Evolutionary conservation across 441 rosid species (phyloP).

Genomic region (Flueggea neowawraea): DNA sequence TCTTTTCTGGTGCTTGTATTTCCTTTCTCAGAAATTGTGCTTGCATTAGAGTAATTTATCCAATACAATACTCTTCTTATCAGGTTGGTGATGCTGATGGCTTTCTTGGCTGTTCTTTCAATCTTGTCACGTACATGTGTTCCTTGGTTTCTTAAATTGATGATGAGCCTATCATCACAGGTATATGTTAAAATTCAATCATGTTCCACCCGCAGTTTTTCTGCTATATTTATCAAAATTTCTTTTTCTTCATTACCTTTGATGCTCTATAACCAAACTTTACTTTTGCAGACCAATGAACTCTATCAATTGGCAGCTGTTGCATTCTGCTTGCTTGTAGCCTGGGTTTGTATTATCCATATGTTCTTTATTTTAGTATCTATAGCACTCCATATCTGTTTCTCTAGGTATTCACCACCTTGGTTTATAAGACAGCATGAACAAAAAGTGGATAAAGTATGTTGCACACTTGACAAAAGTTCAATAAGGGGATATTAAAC

Average conservation of each 20-base stretch:
- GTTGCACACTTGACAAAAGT: too few relatives aligned
- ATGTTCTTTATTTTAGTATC: background rate
- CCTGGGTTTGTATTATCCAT: conserved; percentile 27
- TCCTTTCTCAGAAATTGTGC: conserved; percentile 3
- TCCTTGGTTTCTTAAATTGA: conserved; percentile 90
- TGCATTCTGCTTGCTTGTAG: conserved; percentile 95
- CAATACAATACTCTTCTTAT: conserved; percentile 6
- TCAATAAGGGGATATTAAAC: too few relatives aligned
- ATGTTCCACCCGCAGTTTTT: too few relatives aligned
- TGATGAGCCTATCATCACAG: conserved; percentile 95
- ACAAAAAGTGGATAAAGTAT: too few relatives aligned
- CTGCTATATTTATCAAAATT: too few relatives aligned
- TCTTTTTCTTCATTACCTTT: too few relatives aligned
- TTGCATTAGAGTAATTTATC: background rate
- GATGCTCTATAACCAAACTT: conserved; percentile 14
- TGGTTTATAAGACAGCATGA: too few relatives aligned
- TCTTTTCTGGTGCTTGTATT: too few relatives aligned
- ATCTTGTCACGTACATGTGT: conserved; percentile 78
- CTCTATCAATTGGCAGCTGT: conserved; percentile 93
- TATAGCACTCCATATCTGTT: too few relatives aligned
- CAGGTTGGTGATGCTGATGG: conserved; percentile 79
- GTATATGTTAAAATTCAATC: conserved; percentile 22
- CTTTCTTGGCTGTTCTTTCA: conserved; percentile 72
- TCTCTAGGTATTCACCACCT: too few relatives aligned
- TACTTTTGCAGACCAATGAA: conserved; percentile 80